Percentiles rank a stretch among this genome's conserved stretches.
Conservation (phyloP, 140 eudicot species). For the Anethum foeniculum region DNA sequence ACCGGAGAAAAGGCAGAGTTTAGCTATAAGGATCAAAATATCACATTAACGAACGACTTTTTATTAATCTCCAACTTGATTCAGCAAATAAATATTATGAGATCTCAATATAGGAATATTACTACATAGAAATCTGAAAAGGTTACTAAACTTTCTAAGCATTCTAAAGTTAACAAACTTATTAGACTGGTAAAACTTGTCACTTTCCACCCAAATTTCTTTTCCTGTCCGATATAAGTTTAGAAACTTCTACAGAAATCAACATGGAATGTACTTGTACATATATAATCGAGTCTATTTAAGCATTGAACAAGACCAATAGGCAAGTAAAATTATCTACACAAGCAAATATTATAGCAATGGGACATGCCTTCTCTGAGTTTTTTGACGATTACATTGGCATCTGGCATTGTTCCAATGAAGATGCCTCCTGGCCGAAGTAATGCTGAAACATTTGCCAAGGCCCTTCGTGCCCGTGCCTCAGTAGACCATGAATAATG, state of each 20-base stretch:
- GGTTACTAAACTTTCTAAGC: neutral
- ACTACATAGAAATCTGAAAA: neutral
- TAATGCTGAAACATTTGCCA: constrained; percentile 91
- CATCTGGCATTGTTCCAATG: constrained; percentile 99
- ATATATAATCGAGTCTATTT: neutral
- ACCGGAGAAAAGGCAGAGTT: neutral
- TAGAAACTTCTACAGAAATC: neutral
- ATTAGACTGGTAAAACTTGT: neutral
- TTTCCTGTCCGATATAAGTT: neutral
- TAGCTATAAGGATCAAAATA: neutral
- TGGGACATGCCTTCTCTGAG: constrained; percentile 77
- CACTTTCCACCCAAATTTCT: neutral
- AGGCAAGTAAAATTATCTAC: neutral
- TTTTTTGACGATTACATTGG: constrained; percentile 90
- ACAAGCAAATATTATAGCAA: constrained; percentile 4
- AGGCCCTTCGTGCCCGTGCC: constrained; percentile 97
- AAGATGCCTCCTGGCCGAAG: constrained; percentile 99
- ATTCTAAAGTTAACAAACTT: neutral
- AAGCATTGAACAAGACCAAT: neutral
- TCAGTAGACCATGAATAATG: constrained; percentile 99
- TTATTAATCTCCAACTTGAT: neutral
- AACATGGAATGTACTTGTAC: neutral
- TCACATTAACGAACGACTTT: neutral
- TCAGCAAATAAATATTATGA: neutral
- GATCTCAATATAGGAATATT: neutral